Evolutionary conservation across 2,329 filamentous ascomycete species (phyloP), one percentile per base, ranked within the genome.

Genomic region (Talaromyces sp.): DNA sequence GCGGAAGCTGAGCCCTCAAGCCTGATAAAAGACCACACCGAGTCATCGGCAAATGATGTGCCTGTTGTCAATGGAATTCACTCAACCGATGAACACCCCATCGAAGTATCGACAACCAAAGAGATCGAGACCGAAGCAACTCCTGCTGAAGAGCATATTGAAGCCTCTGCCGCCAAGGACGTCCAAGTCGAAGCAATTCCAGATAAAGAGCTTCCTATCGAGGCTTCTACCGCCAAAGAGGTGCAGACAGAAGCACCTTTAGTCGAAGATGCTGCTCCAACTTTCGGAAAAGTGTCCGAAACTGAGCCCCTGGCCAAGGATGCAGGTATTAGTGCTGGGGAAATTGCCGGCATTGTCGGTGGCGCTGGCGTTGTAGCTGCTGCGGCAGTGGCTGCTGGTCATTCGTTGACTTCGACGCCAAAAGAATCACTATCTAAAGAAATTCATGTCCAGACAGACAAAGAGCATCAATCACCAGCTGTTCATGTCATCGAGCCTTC

Each of bases 241-340:
- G 47, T 50, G 22, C 11, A 50, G 22, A 61, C 45, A 33, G 62
- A 61, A 19, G n/a, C 56, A 47, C 25, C 19, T 37, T 25, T 17
- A 11, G 62, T 35, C 22, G 31, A 52, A 33, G 52, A 45, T 17
- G 13, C 35, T 3, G 31, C 33, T 25, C 15, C 60, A 22, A n/a
- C 37, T 25, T 39, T 17, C 2, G 57, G 62, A 10, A 65, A 65
- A 37, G 13, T 27, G 22, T 17, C 39, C 35, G 49, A 49, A 45
- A 22, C 43, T 5, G 52, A 63, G 25, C 68, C 66, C 31, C 62
- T 63, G 19, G 65, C 71, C 22, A 68, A 75, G 62, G 65, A 70
- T 15, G 31, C 27, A 8, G n/a, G 45, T 35, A 52, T 61, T 4
- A 52, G 54, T 41, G n/a, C 43, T 35, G 31, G 56, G n/a, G 33